Percentiles rank a stretch among this genome's conserved stretches.
Conservation (phyloP, 75 land plant species). For the Pseudotsuga menziesii region DNA sequence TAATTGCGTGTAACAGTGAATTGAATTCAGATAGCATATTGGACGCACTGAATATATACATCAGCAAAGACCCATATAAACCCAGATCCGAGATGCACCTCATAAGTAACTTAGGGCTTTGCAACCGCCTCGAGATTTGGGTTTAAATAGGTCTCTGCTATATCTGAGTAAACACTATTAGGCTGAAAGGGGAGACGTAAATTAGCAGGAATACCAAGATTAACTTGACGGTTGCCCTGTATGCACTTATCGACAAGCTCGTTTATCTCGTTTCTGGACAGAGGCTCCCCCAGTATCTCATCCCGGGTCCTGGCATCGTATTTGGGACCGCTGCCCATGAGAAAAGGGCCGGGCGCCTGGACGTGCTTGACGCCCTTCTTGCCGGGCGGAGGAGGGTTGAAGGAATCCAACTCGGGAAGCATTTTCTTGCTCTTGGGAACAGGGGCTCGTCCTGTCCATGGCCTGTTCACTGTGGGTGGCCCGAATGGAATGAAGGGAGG, state of each 20-base stretch:
- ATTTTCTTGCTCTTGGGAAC: slow-evolving; percentile 72
- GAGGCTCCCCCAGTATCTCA: slow-evolving; percentile 86
- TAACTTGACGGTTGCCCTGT: slow-evolving; percentile 63
- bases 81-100: too few relatives aligned
- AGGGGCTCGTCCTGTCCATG: slow-evolving; percentile 91
- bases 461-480: slow-evolving; percentile 69
- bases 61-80: too few relatives aligned
- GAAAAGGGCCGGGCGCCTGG: slow-evolving; percentile 77
- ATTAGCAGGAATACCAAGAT: slow-evolving; percentile 51
- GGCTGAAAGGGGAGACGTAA: too few relatives aligned
- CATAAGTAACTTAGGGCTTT: too few relatives aligned
- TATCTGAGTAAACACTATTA: too few relatives aligned
- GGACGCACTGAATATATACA: too few relatives aligned
- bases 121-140: too few relatives aligned
- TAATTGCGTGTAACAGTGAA: too few relatives aligned
- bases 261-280: slow-evolving; percentile 58
- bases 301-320: slow-evolving; percentile 68
- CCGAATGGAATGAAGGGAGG: slow-evolving; percentile 70
- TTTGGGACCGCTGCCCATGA: slow-evolving; percentile 55
- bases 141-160: too few relatives aligned
- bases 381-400: slow-evolving; percentile 55
- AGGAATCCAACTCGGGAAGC: slow-evolving; percentile 77
- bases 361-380: slow-evolving; percentile 92
- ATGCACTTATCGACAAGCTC: slow-evolving; percentile 38
- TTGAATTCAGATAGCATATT: too few relatives aligned